Evolutionary conservation across 129 eudicot species (phyloP), one percentile per base, ranked within the genome.

Genomic region (Oenanthe sinensis): DNA sequence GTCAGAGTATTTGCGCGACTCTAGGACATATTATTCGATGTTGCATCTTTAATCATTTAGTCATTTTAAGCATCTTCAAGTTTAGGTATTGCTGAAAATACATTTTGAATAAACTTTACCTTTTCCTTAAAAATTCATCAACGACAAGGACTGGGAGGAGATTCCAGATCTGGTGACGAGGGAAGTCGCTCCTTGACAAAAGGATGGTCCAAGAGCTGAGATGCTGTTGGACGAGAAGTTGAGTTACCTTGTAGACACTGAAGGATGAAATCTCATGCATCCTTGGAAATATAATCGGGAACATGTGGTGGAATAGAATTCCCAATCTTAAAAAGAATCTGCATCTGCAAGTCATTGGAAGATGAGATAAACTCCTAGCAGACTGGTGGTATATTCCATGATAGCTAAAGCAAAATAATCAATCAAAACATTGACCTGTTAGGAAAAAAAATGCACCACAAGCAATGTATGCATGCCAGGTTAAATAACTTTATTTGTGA

Each of bases 271-370:
- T 90, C 93, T 19, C 49, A 83, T 22, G 94, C 96, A 78, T 93
- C 96, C n/a, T 73, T 76, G 65, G 98, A 93, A 75, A 93, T 82
- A 30, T 89, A 74, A 75, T 83, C 55, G 19, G 98, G 93, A 37
- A 93, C 81, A 7, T 81, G 85, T 30, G 96, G 98, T 37, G 79
- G 93, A 52, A 77, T 81, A 77, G 94, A 93, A 79, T 63, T 80
- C 71, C 96, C 96, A 69, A 93, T 93, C 77, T 87, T 85, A 83
- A 84, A 89, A 45, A 90, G 69, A 42, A 94, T 96, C 86, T 83
- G 93, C 93, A 90, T 83, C 96, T 92, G 85, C 12, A 68, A 37
- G 62, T 30, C 74, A 88, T 62, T 39, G 8, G 2, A 7, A n/a
- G 6, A 11, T 22, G 28, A 47, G 6, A 19, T 70, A 20, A 20